A percentile compares a stretch with the other conserved stretches of the same genome.
Conservation (phyloP, 768 basidiomycete species). For the Lepiota brunneoincarnata region DNA sequence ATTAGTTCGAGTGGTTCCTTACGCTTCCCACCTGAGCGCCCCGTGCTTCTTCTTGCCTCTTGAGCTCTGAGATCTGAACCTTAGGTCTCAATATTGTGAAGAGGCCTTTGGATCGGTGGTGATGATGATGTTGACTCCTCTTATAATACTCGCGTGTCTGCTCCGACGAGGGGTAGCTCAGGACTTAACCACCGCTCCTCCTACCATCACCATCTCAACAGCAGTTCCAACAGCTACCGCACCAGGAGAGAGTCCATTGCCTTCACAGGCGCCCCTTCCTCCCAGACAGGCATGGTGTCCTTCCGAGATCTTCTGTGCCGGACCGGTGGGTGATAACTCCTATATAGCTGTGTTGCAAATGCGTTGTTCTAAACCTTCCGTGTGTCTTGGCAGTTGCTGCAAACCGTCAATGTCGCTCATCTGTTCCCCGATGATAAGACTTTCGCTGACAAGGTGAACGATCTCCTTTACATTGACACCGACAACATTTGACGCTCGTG, state of each 20-base stretch:
- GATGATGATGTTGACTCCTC: neutral
- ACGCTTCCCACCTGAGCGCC: neutral
- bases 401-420: constrained; percentile 80
- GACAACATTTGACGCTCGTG: neutral
- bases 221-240: constrained; percentile 63
- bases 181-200: constrained; percentile 9
- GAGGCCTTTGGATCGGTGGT: neutral
- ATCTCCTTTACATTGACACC: neutral
- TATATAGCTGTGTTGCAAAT: constrained; percentile 3
- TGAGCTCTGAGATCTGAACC: neutral
- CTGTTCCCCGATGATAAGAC: constrained; percentile 83
- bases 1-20: neutral
- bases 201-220: constrained; percentile 50
- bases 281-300: constrained; percentile 76
- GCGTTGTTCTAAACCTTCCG: constrained; percentile 9
- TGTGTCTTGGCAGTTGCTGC: constrained; percentile 55
- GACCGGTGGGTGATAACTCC: constrained; percentile 46
- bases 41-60: neutral
- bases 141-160: neutral
- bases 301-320: constrained; percentile 77
- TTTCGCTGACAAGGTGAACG: constrained; percentile 68
- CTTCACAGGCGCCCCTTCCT: constrained; percentile 63
- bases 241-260: constrained; percentile 47
- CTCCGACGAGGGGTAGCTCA: constrained; percentile 6
- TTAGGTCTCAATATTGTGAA: neutral